Base-by-base conservation (phyloP, 331 rosid species). In the Spiraea crenata region DNA sequence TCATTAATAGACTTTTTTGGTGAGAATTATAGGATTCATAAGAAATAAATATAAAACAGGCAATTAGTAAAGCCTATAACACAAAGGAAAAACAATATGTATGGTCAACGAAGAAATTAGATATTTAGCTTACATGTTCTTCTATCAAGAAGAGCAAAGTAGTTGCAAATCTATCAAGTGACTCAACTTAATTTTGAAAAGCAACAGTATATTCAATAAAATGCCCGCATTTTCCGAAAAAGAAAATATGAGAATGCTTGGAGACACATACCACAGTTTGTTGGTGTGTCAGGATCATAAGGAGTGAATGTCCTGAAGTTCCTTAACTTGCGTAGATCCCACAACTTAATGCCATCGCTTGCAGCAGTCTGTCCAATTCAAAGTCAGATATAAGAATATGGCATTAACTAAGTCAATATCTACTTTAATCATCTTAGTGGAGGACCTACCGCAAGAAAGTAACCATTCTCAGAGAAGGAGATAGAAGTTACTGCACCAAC, bases 391-490 rank as follows among this genome's bases (percentile, higher is more conserved):
- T 77, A 72, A 83, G 81, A 58, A 57, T 56, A 68, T 7, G 35
- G 47, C 37, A 58, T 12, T 56, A 19, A 46, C 60, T 19, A 63
- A 76, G 39, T 34, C 54, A 56, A 42, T 66, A 51, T 38, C 35
- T 15, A 62, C 67, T 4, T 7, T 50, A 39, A 0, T 44, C 61
- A 31, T 44, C 31, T 41, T 11, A 55, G 35, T 20, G 35, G 25
- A 66, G 54, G 44, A 82, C 96, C 16, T 85, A 95, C 98, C 85
- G 99, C 99, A 73, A 95, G 96, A 86, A 91, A 95, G 85, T 95
- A 95, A 45, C 99, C 99, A 81, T 95, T 91, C 88, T 95, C 99
- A 12, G 98, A 95, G 75, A 95, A 95, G 35, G 99, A 91, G 60
- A 95, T 92, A 39, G 96, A 90, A 57, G 93, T 95, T 60, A 95